Evolutionary conservation across 306 rosid species (phyloP).

Genomic region (Acacia melanoxylon): DNA sequence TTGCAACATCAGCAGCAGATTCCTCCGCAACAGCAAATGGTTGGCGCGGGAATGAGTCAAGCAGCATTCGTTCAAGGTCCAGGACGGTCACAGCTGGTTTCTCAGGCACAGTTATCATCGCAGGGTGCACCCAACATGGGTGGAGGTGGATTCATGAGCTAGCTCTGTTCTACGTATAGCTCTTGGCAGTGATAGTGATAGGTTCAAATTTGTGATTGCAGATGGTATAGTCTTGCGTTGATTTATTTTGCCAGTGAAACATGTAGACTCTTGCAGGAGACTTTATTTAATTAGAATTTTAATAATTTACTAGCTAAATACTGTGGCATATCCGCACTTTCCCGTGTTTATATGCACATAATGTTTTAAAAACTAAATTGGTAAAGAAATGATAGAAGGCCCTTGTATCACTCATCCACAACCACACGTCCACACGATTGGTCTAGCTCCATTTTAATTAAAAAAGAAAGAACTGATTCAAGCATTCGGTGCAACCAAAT

Average conservation of each 20-base stretch:
- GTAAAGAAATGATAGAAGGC: too few relatives aligned
- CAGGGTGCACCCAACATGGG: conserved; percentile 73
- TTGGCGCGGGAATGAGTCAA: conserved; percentile 62
- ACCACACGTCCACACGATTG: too few relatives aligned
- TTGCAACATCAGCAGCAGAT: conserved; percentile 14
- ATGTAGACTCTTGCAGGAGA: background rate
- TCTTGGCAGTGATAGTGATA: background rate
- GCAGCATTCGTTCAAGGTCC: conserved; percentile 76
- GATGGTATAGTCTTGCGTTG: background rate
- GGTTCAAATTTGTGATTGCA: background rate
- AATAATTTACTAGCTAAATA: background rate
- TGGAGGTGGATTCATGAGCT: conserved; percentile 83
- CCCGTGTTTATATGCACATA: too few relatives aligned
- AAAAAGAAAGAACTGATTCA: too few relatives aligned
- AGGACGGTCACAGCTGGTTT: conserved; percentile 76
- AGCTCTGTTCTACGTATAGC: conserved; percentile 17
- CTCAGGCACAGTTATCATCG: conserved; percentile 81
- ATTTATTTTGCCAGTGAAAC: conserved; percentile 15
- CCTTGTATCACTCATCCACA: too few relatives aligned
- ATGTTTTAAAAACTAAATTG: too few relatives aligned
- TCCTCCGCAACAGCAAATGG: conserved; percentile 59
- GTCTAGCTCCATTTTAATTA: too few relatives aligned
- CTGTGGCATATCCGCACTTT: background rate
- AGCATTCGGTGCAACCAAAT: too few relatives aligned
- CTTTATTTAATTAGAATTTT: background rate